A percentile compares a stretch with the other conserved stretches of the same genome.
phyloP scores from a whole-genome alignment of 2,329 filamentous ascomycete species.

The Arthrobotrys conoides region DNA sequence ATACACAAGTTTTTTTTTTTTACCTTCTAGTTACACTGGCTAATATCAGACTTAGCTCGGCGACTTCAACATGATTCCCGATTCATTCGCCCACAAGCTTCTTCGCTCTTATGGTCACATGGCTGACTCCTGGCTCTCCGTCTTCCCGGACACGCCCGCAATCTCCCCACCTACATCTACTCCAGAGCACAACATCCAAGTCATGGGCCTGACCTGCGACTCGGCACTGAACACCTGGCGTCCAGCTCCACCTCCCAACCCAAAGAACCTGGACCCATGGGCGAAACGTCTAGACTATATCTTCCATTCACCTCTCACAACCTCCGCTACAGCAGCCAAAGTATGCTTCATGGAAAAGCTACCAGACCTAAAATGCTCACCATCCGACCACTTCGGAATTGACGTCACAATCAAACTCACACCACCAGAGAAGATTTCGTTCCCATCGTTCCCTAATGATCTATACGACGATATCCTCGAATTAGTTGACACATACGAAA shows the following conservation, averaged over 20 bases:
- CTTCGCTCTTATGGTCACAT: slow-evolving; percentile 84
- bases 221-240: slow-evolving; percentile 92
- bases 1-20: no score
- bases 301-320: slow-evolving; percentile 70
- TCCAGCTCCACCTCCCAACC: slow-evolving; percentile 81
- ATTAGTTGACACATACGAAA: slow-evolving; percentile 77
- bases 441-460: slow-evolving; percentile 63
- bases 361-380: slow-evolving; percentile 82
- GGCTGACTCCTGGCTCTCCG: slow-evolving; percentile 84
- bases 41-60: slow-evolving; percentile 71
- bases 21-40: background rate
- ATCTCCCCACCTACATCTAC: slow-evolving; percentile 82
- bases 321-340: slow-evolving; percentile 74
- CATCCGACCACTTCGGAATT: slow-evolving; percentile 96
- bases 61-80: slow-evolving; percentile 96
- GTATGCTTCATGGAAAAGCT: slow-evolving; percentile 81
- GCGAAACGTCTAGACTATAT: slow-evolving; percentile 97
- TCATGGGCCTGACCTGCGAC: slow-evolving; percentile 86
- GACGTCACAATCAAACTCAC: slow-evolving; percentile 79
- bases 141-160: slow-evolving; percentile 86
- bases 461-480: slow-evolving; percentile 72
- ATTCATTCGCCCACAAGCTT: slow-evolving; percentile 85
- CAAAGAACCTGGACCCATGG: slow-evolving; percentile 76
- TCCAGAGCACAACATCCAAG: slow-evolving; percentile 79
- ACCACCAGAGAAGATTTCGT: slow-evolving; percentile 31